phyloP scores from a whole-genome alignment of 2,329 filamentous ascomycete species.

The Arthrocladium fulminans region DNA sequence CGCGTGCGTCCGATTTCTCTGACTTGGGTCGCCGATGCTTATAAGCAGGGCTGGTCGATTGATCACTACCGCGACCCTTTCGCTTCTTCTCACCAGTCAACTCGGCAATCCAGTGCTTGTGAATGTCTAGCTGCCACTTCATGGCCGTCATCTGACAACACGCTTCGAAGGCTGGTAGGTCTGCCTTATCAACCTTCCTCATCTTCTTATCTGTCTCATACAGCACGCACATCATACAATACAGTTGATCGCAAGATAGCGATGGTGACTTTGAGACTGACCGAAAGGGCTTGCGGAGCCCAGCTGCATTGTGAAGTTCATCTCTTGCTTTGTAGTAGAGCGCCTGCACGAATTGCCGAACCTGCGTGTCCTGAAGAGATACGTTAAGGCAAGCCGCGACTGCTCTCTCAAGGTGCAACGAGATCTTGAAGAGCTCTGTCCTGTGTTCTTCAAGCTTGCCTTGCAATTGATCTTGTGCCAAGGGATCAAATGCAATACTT shows the following conservation, averaged over 20 bases:
- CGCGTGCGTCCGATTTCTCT: background rate
- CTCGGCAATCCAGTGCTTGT: background rate
- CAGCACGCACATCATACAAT: background rate
- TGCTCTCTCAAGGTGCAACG: background rate
- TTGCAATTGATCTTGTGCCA: background rate
- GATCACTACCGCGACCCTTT: background rate
- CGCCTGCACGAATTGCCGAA: background rate
- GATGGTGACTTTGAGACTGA: background rate
- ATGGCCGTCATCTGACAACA: background rate
- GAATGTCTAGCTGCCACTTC: conserved; percentile 1
- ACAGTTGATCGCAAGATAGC: background rate
- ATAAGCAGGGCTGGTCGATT: too few species aligned
- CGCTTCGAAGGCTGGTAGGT: background rate
- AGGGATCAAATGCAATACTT: background rate
- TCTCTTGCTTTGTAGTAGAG: background rate
- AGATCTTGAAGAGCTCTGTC: background rate
- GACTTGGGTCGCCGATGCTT: background rate
- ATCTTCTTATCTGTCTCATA: background rate
- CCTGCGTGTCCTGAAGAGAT: background rate
- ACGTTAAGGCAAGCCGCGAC: background rate
- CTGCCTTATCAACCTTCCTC: background rate
- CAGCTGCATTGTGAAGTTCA: background rate
- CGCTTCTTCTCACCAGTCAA: background rate
- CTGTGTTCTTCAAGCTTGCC: background rate
- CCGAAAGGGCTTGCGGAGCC: background rate